These are phyloP conservation scores for Pseudotulostoma volvatum DNA, from an alignment of 495 filamentous ascomycete genomes.

Conservation along the genomic window DNA sequence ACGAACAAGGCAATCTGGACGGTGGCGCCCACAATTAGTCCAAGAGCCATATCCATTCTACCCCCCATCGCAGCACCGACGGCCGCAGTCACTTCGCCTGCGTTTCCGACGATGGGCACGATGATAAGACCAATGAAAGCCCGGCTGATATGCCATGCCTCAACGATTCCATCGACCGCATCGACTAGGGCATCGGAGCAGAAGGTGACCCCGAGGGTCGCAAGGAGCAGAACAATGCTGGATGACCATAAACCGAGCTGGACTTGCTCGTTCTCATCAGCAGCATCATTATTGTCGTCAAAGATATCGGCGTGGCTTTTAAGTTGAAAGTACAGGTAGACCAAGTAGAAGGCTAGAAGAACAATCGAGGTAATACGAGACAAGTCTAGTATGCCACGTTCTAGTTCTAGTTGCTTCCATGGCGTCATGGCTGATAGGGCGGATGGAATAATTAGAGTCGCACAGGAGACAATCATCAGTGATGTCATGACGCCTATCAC, in stretches of 20 bases:
- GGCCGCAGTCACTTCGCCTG: slow-evolving; percentile 10
- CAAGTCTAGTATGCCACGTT: slow-evolving; percentile 30
- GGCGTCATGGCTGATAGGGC: slow-evolving; percentile 12
- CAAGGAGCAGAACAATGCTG: slow-evolving; percentile 8
- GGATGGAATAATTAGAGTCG: slow-evolving; percentile 13
- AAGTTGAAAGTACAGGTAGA: slow-evolving; percentile 46
- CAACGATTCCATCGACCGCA: slow-evolving; percentile 14
- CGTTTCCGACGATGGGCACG: slow-evolving; percentile 14
- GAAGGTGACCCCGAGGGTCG: slow-evolving; percentile 15
- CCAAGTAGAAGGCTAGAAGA: slow-evolving; percentile 48
- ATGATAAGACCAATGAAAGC: slow-evolving; percentile 18
- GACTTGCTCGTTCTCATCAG: slow-evolving; percentile 5
- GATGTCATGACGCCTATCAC: slow-evolving; percentile 11
- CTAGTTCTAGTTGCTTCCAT: slow-evolving; percentile 13
- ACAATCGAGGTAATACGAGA: slow-evolving; percentile 22
- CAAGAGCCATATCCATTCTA: slow-evolving; percentile 15
- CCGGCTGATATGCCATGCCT: slow-evolving; percentile 8
- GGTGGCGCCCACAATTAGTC: slow-evolving; percentile 12
- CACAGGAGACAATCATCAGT: slow-evolving; percentile 14
- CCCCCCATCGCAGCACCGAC: slow-evolving; percentile 10
- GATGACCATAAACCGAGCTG: slow-evolving; percentile 8
- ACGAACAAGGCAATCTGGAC: slow-evolving; percentile 24
- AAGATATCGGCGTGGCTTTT: slow-evolving; percentile 15
- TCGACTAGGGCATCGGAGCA: slow-evolving; percentile 18
- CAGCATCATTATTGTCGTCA: slow-evolving; percentile 5